Percentiles rank a stretch among this genome's conserved stretches.
phyloP scores from a whole-genome alignment of 495 filamentous ascomycete genomes.

The Penicillium dipodomyicola region DNA sequence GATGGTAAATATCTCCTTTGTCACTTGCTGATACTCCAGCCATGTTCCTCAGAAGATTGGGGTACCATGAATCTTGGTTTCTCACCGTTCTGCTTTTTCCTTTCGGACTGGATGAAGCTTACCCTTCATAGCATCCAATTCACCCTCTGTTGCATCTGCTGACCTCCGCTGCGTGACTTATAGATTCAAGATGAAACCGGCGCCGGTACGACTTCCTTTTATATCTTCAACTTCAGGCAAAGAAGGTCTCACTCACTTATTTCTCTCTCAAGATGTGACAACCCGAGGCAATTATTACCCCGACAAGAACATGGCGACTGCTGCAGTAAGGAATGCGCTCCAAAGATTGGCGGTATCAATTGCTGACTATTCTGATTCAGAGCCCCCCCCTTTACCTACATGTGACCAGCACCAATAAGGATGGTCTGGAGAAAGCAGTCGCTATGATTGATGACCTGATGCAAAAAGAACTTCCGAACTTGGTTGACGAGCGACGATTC shows the following conservation, averaged over 20 bases:
- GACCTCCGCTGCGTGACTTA: conserved; percentile 85
- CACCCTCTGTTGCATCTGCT: conserved; percentile 93
- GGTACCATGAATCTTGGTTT: conserved; percentile 24
- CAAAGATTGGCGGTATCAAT: conserved; percentile 2
- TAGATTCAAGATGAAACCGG: conserved; percentile 99
- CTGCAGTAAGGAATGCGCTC: conserved; percentile 62
- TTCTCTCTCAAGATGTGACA: conserved; percentile 83
- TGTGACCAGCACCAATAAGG: conserved; percentile 88
- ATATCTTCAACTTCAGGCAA: conserved; percentile 46
- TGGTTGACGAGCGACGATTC: conserved; percentile 94
- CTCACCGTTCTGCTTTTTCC: conserved; percentile 36
- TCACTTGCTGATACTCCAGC: conserved; percentile 78
- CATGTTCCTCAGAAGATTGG: conserved; percentile 18
- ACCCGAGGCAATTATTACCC: conserved; percentile 95
- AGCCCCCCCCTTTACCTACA: conserved; percentile 93
- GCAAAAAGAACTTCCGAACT: conserved; percentile 91
- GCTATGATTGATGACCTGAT: conserved; percentile 87
- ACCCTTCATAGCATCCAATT: conserved; percentile 72
- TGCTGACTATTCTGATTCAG: conserved; percentile 41
- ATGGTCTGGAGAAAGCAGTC: conserved; percentile 85
- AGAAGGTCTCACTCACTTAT: conserved; percentile 55
- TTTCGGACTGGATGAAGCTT: conserved; percentile 74
- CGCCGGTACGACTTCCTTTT: conserved; percentile 84
- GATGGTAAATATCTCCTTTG: conserved; percentile 92
- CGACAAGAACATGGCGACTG: conserved; percentile 95